Conservation (phyloP, 305 asterid genomes). For the Fraxinus xanthoxyloides region DNA sequence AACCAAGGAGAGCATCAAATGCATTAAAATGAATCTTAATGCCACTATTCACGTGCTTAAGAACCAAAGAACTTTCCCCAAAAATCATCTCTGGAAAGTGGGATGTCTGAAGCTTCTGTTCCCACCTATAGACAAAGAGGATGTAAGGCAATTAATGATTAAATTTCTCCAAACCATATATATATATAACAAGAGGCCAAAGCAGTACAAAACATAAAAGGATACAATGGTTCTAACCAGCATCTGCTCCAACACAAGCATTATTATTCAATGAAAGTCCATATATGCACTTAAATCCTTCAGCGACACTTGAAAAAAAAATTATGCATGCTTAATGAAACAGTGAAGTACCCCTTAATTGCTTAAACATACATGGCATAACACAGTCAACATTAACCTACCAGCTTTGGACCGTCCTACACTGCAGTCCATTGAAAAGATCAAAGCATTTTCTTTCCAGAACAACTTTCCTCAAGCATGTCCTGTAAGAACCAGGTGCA, state of each 20-base stretch:
- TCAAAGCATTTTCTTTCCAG: background rate
- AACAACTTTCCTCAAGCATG: background rate
- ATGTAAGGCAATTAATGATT: conserved; percentile 4
- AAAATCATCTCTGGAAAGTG: conserved; percentile 97
- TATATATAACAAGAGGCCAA: background rate
- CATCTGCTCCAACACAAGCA: background rate
- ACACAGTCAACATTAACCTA: background rate
- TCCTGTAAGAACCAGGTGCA: background rate
- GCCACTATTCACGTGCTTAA: conserved; percentile 70
- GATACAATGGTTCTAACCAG: background rate
- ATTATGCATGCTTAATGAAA: background rate
- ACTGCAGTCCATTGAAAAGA: background rate
- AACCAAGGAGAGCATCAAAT: conserved; percentile 87
- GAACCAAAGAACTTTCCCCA: conserved; percentile 78
- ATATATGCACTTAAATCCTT: background rate
- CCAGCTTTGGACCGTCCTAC: background rate
- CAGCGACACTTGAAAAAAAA: background rate
- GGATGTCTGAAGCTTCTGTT: conserved; percentile 74
- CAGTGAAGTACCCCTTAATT: background rate
- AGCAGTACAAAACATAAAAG: background rate
- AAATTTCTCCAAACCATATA: background rate
- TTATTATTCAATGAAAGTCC: background rate
- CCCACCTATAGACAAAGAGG: conserved; percentile 68
- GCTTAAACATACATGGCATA: background rate
- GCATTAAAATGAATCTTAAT: conserved; percentile 69